phyloP scores from a whole-genome alignment of 495 filamentous ascomycete genomes.

The Aspergillus coremiiformis region DNA sequence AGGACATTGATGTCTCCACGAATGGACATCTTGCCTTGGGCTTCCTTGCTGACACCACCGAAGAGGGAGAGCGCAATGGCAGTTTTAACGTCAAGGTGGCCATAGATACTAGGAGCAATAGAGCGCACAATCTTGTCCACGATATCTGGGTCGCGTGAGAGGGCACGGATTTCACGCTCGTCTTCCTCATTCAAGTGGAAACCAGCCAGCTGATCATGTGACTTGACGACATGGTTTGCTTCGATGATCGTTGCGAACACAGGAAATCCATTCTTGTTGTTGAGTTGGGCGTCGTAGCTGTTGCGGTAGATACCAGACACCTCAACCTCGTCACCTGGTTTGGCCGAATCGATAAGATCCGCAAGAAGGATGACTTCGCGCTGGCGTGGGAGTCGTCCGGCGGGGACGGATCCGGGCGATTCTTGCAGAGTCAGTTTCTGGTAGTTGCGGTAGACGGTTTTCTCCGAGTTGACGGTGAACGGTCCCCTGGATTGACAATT shows the following conservation, averaged over 20 bases:
- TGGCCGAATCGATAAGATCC: conserved; percentile 94
- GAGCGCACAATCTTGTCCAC: conserved; percentile 92
- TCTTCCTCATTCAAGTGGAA: conserved; percentile 96
- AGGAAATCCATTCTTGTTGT: conserved; percentile 98
- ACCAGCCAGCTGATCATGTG: conserved; percentile 95
- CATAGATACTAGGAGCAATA: conserved; percentile 95
- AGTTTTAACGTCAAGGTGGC: conserved; percentile 95
- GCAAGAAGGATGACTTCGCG: conserved; percentile 94
- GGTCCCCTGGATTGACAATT: conserved; percentile 95
- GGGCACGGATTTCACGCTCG: conserved; percentile 79
- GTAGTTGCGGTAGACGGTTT: conserved; percentile 99
- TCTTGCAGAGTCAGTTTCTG: conserved; percentile 97
- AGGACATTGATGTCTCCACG: conserved; percentile 98
- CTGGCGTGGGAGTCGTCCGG: conserved; percentile 89
- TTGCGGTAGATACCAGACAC: conserved; percentile 97
- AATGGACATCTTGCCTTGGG: conserved; percentile 79
- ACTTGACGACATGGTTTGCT: conserved; percentile 93
- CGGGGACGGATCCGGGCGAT: conserved; percentile 93
- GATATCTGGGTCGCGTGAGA: conserved; percentile 84
- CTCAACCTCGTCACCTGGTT: conserved; percentile 96
- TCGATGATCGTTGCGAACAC: conserved; percentile 98
- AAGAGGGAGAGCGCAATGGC: conserved; percentile 92
- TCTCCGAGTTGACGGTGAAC: conserved; percentile 93
- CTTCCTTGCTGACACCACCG: conserved; percentile 86
- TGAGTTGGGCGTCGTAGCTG: conserved; percentile 94